phyloP scores from a whole-genome alignment of 2,329 filamentous ascomycete species.

The Beauveria rudraprayagi region DNA sequence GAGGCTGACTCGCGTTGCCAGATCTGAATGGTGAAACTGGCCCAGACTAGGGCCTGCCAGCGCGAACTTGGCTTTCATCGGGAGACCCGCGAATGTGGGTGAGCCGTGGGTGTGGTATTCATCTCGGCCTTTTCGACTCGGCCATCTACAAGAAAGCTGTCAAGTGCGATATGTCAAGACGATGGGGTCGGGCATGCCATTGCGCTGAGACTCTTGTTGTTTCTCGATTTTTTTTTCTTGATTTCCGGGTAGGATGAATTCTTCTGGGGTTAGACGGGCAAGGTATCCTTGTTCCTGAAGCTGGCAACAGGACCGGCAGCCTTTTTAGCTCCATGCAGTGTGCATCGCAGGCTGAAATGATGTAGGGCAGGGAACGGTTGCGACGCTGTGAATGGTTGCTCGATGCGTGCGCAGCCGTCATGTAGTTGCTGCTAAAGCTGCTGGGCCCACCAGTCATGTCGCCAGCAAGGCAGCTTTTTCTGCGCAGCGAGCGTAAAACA shows the following conservation, averaged over 20 bases:
- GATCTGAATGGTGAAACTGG: slow-evolving; percentile 3
- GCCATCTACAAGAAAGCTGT: not conserved
- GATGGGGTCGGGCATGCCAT: slow-evolving; percentile 3
- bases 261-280: not conserved
- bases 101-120: slow-evolving; percentile 6
- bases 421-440: not conserved
- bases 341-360: not conserved
- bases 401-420: not conserved
- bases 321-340: not conserved
- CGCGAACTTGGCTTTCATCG: not conserved
- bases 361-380: not conserved
- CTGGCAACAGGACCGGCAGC: not conserved
- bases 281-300: not conserved
- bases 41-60: not conserved
- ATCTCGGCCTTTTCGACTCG: not conserved
- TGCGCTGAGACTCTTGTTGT: not conserved
- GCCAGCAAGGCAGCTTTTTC: not conserved
- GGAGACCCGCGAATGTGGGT: slow-evolving; percentile 10
- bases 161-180: not conserved
- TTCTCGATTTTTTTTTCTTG: not conserved
- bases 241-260: not conserved
- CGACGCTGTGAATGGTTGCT: not conserved
- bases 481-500: not conserved
- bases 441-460: not conserved
- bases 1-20: slow-evolving; percentile 6